phyloP scores from a whole-genome alignment of 306 rosid species.

The Cucurbita argyrosperma region DNA sequence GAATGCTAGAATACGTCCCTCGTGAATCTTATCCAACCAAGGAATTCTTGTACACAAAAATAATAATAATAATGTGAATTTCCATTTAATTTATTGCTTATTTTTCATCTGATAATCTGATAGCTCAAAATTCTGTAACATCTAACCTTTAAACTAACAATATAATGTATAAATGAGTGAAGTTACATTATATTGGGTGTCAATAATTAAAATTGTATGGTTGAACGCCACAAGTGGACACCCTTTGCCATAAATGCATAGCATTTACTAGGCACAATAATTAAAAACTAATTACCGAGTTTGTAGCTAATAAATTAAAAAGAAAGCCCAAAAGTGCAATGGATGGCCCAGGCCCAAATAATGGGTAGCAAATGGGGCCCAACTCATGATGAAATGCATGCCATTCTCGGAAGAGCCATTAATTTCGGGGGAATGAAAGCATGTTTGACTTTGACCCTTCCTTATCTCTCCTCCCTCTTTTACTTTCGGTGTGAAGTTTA shows the following conservation, averaged over 20 bases:
- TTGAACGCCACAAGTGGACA: not conserved
- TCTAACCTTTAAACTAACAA: too few relatives aligned
- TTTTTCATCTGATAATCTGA: not conserved
- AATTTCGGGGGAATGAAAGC: conserved; percentile 43
- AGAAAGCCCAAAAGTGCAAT: not conserved
- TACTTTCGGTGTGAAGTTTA: conserved; percentile 20
- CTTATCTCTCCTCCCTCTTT: not conserved
- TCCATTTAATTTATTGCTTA: not conserved
- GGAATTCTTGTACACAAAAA: not conserved
- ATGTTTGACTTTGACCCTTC: conserved; percentile 28
- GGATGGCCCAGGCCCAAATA: not conserved
- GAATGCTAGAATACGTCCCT: not conserved
- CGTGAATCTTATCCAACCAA: not conserved
- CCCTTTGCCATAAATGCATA: not conserved
- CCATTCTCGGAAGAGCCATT: conserved; percentile 51
- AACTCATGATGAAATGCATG: conserved; percentile 47
- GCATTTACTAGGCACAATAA: not conserved
- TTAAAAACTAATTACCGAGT: not conserved
- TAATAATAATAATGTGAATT: not conserved
- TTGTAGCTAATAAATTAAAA: not conserved
- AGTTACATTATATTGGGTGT: too few relatives aligned
- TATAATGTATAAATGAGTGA: too few relatives aligned
- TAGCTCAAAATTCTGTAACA: too few relatives aligned
- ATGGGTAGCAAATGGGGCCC: conserved; percentile 32
- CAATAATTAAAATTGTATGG: too few relatives aligned